Evolutionary conservation across 2,329 filamentous ascomycete species (phyloP).

Genomic region (Fusarium acutatum): DNA sequence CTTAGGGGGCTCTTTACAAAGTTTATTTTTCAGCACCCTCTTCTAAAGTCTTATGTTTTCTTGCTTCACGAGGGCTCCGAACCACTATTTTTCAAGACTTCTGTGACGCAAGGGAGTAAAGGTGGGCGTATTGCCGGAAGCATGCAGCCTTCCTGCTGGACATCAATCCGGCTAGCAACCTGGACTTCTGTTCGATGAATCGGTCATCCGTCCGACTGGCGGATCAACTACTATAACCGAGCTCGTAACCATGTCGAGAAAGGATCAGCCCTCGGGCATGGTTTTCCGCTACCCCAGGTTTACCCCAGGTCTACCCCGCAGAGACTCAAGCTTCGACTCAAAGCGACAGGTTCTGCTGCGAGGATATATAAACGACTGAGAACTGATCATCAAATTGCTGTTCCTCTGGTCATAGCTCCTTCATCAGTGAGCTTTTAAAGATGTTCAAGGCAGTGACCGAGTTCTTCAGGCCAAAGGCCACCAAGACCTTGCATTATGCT

Average conservation of each 20-base stretch:
- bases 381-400: not conserved
- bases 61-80: too few relatives aligned
- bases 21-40: too few relatives aligned
- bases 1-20: too few relatives aligned
- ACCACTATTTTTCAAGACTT: rapidly evolving
- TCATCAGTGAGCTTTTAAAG: not conserved
- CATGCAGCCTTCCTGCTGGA: not conserved
- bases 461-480: slow-evolving; percentile 23
- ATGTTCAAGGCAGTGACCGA: slow-evolving; percentile 8
- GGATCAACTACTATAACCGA: not conserved
- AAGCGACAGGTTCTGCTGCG: not conserved
- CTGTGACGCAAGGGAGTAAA: not conserved
- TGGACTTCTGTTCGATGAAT: not conserved
- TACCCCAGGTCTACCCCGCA: slow-evolving; percentile 20
- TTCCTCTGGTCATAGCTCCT: not conserved
- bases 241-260: not conserved
- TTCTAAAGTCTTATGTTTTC: too few relatives aligned
- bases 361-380: not conserved
- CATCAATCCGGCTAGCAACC: not conserved
- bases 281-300: slow-evolving; percentile 14
- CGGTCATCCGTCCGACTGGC: not conserved
- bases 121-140: not conserved
- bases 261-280: not conserved
- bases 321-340: not conserved
- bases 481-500: slow-evolving; percentile 14